phyloP scores from a whole-genome alignment of 805 yeast genomes.

The Suhomyces faveliae region DNA sequence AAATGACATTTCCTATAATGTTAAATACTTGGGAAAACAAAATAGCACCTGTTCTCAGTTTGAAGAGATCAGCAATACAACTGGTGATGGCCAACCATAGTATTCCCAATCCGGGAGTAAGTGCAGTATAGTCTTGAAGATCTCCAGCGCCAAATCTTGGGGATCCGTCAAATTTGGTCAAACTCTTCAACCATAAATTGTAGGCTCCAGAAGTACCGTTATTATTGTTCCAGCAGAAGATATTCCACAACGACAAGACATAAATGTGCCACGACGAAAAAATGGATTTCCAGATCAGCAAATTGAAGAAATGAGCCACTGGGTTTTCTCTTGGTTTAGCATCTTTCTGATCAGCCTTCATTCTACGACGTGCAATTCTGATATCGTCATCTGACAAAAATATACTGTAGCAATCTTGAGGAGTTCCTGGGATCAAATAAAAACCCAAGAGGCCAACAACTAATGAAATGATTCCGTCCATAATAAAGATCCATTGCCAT shows the following conservation, averaged over 20 bases:
- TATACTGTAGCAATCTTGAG: constrained; percentile 41
- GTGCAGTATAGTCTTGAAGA: constrained; percentile 43
- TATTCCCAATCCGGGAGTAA: constrained; percentile 46
- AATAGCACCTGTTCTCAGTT: constrained; percentile 54
- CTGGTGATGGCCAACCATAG: constrained; percentile 39
- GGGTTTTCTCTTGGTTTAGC: constrained; percentile 14
- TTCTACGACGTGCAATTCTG: constrained; percentile 26
- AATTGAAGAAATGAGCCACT: constrained; percentile 38
- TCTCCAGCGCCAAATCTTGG: constrained; percentile 26
- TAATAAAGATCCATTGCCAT: constrained; percentile 74
- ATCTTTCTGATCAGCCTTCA: constrained; percentile 16
- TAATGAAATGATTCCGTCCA: constrained; percentile 60
- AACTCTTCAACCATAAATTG: constrained; percentile 51
- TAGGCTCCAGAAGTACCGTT: constrained; percentile 46
- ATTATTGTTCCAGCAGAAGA: constrained; percentile 62
- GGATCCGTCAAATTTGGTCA: constrained; percentile 8
- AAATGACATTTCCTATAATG: constrained; percentile 50
- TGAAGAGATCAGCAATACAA: constrained; percentile 36
- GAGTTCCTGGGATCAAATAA: constrained; percentile 65
- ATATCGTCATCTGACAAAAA: constrained; percentile 38
- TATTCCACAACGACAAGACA: constrained; percentile 52
- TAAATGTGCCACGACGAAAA: constrained; percentile 61
- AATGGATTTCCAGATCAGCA: constrained; percentile 50
- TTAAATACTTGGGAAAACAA: constrained; percentile 53
- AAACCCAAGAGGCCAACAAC: constrained; percentile 57